Base-by-base conservation (phyloP, 2,329 filamentous ascomycete species). In the Xylaria sp. region DNA sequence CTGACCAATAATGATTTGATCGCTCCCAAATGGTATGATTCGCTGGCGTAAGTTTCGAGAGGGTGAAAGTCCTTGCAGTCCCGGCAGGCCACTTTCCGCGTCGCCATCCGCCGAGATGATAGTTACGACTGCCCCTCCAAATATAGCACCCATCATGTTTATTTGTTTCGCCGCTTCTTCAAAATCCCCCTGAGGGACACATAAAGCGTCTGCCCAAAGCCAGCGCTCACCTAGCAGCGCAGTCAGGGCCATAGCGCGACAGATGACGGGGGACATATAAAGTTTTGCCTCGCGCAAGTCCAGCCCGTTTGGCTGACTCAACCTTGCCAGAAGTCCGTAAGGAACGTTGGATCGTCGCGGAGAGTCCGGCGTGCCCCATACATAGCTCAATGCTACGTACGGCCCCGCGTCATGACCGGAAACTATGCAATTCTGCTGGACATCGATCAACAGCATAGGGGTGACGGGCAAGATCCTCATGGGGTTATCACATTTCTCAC, bases 121-220 rank as follows among this genome's bases (percentile, higher is more conserved):
- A 11, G 59, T 61, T 8, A 61, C 3, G 9, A 42, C 27, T 1
- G 59, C 59, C 5, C 14, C 27, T 30, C 32, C 59, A 34, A 39
- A 61, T 6, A 61, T 61, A 1, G 48, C 59, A 4, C 59, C 59
- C 59, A 61, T 61, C 21, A 54, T 30, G 8, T 61, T 51, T 7
- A 61, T 4, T 54, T 61, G 34, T 30, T n/a, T 39, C 2, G 17
- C 24, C 19, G 53, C 3, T n/a, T 27, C 19, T 3, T 19, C 48
- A n/a, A 21, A 4, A 14, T 61, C 59, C 8, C 21, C 11, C 14
- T 47, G 34, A 7, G 42, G 34, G 14, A 61, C 19, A 7, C 59
- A 61, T 14, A 61, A 1, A 2, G 48, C 36, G 9, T 61, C 48
- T 32, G 45, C 50, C 59, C 59, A 61, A 21, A 61, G 50, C 8